Base-by-base conservation (phyloP, 352 stramenopile species). In the Pythium oligandrum region DNA sequence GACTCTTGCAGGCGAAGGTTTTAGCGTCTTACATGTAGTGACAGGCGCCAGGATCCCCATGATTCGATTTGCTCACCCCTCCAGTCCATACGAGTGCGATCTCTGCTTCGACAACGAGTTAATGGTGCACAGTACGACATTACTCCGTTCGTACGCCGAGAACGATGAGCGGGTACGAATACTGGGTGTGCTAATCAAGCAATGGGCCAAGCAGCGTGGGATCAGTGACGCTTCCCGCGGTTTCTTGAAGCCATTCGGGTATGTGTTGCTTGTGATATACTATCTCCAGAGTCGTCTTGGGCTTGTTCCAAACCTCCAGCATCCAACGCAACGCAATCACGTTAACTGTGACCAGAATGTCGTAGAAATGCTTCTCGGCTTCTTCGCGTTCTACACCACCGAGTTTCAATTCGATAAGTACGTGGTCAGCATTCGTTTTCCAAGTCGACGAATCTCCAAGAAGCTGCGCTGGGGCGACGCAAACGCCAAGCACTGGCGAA, bases 181-280 rank as follows among this genome's bases (percentile, higher is more conserved):
- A 31, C 61, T 99, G 6, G 96, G 95, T 6, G 86, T 98, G 46
- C 90, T 97, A 17, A 59, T 99, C 48, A 99, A 99, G 73, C 78
- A 96, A 39, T 99, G 97, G 97, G 96, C 96, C 6, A 99, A 99
- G 73, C 73, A 73, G n/a, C 80, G 97, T 12, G 73, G 84, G 35
- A 94, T 99, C 48, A 99, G 98, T 73, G 96, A 98, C 59, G 96
- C 97, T 32, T 91, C 88, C 4, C 71, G 87, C 44, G 96, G 97
- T 32, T 99, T 93, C 30, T 73, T 99, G 40, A 98, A 86, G 63
- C 98, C 90, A 30, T 99, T 99, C 72, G 97, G 94, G 3, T 99
- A 98, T 74, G 91, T 99, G 52, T 58, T 99, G 33, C 85, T 98
- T 58, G 78, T 98, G 9, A 84, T 99, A 33, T 97, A 98, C 72